Conservation (phyloP, 306 rosid genomes). For the Malus asiatica region DNA sequence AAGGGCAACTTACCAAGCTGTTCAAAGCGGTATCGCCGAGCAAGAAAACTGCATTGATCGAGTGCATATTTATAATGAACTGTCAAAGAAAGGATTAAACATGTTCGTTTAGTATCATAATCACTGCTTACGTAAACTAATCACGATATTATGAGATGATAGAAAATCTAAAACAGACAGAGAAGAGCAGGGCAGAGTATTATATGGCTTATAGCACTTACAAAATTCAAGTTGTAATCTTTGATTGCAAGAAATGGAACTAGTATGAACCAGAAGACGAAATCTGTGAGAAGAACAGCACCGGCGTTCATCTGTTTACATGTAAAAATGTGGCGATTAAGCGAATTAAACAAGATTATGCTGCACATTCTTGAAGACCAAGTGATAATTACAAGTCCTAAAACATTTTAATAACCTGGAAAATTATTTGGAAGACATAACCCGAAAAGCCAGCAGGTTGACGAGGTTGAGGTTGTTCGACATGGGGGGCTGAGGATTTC, state of each 20-base stretch:
- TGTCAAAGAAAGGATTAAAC: conserved; percentile 28
- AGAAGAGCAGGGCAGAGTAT: background rate
- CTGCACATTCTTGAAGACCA: background rate
- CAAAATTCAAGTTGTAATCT: conserved; percentile 74
- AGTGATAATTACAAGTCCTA: background rate
- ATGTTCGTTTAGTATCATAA: conserved; percentile 1
- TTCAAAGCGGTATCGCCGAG: conserved; percentile 80
- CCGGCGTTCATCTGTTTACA: conserved; percentile 87
- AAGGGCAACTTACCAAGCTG: conserved; percentile 50
- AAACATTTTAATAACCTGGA: conserved; percentile 51
- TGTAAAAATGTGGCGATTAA: background rate
- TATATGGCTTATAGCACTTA: conserved; percentile 30
- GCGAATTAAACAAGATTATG: background rate
- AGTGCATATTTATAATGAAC: conserved; percentile 71
- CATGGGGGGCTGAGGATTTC: conserved; percentile 27
- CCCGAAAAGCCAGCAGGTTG: conserved; percentile 73
- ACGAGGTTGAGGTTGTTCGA: conserved; percentile 34
- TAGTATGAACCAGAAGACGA: conserved; percentile 83
- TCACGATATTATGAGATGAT: background rate
- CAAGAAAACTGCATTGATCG: conserved; percentile 86
- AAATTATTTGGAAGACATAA: conserved; percentile 74
- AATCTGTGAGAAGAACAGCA: conserved; percentile 85
- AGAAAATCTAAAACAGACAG: background rate
- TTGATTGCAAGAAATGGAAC: conserved; percentile 77
- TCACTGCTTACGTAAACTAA: background rate